These are phyloP conservation scores for Rhizopogon vinicolor DNA, from an alignment of 768 basidiomycete genomes.

Conservation along the genomic window DNA sequence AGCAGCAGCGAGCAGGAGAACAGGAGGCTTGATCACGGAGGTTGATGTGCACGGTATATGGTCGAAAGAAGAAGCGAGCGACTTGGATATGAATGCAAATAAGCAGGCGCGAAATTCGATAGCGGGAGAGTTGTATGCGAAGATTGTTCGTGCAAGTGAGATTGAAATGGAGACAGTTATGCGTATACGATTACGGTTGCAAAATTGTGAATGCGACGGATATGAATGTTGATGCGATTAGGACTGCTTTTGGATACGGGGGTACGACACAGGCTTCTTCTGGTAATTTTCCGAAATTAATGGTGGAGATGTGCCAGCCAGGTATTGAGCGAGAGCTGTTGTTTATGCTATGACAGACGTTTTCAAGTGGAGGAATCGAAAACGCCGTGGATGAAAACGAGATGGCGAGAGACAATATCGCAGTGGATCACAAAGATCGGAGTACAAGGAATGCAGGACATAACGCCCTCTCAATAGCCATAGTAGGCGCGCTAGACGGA, in stretches of 20 bases:
- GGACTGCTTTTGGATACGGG: constrained; percentile 2
- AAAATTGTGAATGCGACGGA: constrained; percentile 15
- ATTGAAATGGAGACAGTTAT: constrained; percentile 18
- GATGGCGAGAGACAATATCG: constrained; percentile 17
- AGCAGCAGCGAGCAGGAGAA: constrained; percentile 12
- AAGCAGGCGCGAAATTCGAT: constrained; percentile 2
- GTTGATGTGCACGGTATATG: constrained; percentile 3
- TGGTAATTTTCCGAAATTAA: constrained; percentile 25
- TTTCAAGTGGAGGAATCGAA: constrained; percentile 16
- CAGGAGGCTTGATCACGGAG: constrained; percentile 10
- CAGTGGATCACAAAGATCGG: constrained; percentile 23
- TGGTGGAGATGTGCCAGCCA: constrained; percentile 22
- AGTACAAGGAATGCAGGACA: constrained; percentile 19
- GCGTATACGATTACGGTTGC: constrained; percentile 17
- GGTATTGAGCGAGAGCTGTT: constrained; percentile 9
- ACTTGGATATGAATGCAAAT: constrained; percentile 1
- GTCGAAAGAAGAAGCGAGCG: neutral
- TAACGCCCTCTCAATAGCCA: constrained; percentile 38
- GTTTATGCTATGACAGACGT: constrained; percentile 14
- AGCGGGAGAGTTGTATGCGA: constrained; percentile 25
- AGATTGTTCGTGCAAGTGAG: constrained; percentile 25
- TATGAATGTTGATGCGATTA: constrained; percentile 18
- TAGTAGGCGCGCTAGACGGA: constrained; percentile 55
- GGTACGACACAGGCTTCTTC: neutral
- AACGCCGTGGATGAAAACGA: constrained; percentile 6